A percentile compares a stretch with the other conserved stretches of the same genome.
These are phyloP conservation scores for Garcia nutans DNA, from an alignment of 345 rosid species.

Conservation along the genomic window DNA sequence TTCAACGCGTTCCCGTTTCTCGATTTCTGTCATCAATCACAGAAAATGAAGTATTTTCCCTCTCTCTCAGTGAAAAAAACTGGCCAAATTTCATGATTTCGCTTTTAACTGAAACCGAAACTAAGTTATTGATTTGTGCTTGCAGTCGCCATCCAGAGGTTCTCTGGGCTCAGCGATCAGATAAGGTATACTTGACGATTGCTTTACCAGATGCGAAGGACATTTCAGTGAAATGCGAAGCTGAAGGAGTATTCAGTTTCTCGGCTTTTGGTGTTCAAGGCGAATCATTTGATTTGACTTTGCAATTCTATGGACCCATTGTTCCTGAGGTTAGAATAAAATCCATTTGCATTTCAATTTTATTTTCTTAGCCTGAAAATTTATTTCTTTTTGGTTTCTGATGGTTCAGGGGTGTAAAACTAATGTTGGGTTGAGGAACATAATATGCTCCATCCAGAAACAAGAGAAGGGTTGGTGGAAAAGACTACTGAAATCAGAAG, in stretches of 20 bases:
- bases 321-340: conserved; percentile 50
- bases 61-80: neutral
- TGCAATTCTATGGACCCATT: conserved; percentile 63
- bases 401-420: conserved; percentile 67
- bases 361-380: neutral
- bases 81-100: neutral
- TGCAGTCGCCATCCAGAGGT: conserved; percentile 88
- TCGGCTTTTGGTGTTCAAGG: conserved; percentile 79
- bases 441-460: conserved; percentile 70
- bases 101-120: neutral
- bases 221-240: conserved; percentile 71
- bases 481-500: conserved; percentile 73
- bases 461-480: conserved; percentile 95
- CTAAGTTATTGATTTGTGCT: neutral
- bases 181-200: conserved; percentile 70
- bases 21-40: no score
- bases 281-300: conserved; percentile 56
- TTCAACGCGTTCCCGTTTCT: neutral
- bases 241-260: conserved; percentile 67
- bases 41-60: conserved; percentile 1
- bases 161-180: conserved; percentile 95
- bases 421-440: conserved; percentile 85
- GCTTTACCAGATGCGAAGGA: conserved; percentile 86
- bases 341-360: neutral
- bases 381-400: neutral